Evolutionary conservation across 1,284 basidiomycete species (phyloP).

Genomic region (Naganishia cerealis): DNA sequence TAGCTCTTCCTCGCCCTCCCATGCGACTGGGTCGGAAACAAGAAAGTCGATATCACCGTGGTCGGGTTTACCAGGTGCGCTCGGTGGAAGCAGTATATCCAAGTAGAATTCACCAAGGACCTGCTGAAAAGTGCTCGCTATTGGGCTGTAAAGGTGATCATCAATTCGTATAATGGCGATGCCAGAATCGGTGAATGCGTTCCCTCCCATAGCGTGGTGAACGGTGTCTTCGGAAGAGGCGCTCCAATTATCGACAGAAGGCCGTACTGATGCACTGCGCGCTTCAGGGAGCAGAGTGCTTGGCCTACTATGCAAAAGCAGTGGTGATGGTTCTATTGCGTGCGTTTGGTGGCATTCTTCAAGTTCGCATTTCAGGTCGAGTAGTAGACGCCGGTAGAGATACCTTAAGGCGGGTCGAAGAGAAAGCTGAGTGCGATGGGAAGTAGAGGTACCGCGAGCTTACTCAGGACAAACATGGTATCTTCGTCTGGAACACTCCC

Average conservation of each 20-base stretch:
- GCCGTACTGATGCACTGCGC: neutral
- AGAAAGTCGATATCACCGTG: conserved; percentile 30
- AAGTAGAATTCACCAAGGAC: conserved; percentile 5
- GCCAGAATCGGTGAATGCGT: conserved; percentile 2
- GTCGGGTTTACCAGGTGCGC: conserved; percentile 12
- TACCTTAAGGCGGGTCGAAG: too few species aligned
- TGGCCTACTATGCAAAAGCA: too few species aligned
- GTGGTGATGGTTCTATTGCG: too few species aligned
- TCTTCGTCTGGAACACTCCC: too few species aligned
- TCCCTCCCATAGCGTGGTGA: conserved; percentile 6
- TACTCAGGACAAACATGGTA: too few species aligned
- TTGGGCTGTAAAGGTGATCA: conserved; percentile 3
- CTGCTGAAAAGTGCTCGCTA: neutral
- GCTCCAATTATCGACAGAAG: neutral
- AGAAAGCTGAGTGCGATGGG: too few species aligned
- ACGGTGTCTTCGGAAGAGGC: neutral
- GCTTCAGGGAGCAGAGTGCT: too few species aligned
- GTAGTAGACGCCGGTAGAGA: too few species aligned
- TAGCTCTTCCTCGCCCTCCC: neutral
- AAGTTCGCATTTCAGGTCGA: too few species aligned
- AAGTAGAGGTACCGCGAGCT: too few species aligned
- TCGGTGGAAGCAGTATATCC: conserved; percentile 8
- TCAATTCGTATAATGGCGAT: conserved; percentile 11
- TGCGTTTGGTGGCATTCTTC: too few species aligned
- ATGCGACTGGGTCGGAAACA: neutral